Base-by-base conservation (phyloP, 2,329 filamentous ascomycete species). In the Ophiocordyceps polyrhachis-furcata region DNA sequence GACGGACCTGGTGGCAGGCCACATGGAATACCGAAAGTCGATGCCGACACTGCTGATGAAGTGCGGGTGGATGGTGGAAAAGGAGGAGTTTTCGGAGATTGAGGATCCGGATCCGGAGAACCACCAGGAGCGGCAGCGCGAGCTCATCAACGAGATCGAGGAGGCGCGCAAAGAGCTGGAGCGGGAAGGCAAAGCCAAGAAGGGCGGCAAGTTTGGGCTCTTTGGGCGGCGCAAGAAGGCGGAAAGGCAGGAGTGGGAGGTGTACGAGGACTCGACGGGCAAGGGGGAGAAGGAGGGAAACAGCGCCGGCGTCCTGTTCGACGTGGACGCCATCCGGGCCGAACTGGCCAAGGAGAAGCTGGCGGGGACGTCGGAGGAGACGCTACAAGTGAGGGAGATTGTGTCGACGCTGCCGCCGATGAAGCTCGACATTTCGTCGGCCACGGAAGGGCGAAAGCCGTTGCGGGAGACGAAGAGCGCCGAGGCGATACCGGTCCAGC, bases 21-120 rank as follows among this genome's bases (percentile, higher is more conserved):
- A 98, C 58, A 96, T 96, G 89, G 84, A 91, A 44, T 98, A 98
- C 63, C 84, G 91, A 60, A 76, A 77, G 23, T 84, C 87, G 35
- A 96, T 98, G 81, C 91, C 91, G 15, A 76, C 76, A 46, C 70
- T 98, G 17, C 69, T 98, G 44, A 78, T 85, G 49, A 81, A 89
- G 58, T 85, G 88, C 32, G 91, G 88, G 15, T 98, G 88, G 87
- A 66, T 81, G 44, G 84, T 96, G 4, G 81, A 94, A 55, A 88
- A 81, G 50, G 87, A 95, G 53, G 89, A 96, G 58, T 98, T 96
- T 57, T 80, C 76, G 1, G 91, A 98, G 62, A 96, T 98, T 48
- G 91, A 96, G 58, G 91, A 98, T 52, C 87, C 91, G 0, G 91
- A 98, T 55, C 91, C 91, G 0, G 91, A 96, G 0, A 89, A 93